Conservation (phyloP, 2,329 filamentous ascomycete species). For the Exophiala xenobiotica region DNA sequence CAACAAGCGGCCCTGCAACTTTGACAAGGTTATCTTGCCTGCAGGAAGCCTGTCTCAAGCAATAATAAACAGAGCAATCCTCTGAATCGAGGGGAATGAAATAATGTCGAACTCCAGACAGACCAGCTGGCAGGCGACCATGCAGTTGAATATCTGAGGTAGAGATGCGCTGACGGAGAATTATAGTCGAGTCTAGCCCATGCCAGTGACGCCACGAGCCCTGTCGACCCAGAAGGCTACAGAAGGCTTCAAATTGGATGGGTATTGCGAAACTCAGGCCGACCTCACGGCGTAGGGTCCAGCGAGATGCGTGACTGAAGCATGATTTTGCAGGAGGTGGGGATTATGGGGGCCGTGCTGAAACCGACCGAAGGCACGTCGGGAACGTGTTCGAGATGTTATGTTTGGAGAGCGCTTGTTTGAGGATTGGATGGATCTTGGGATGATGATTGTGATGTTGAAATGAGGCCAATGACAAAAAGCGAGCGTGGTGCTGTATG, state of each 20-base stretch:
- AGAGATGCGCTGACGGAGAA: constrained; percentile 2
- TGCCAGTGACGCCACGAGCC: constrained; percentile 10
- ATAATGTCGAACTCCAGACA: no score
- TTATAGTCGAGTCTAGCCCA: constrained; percentile 13
- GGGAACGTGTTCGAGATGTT: constrained; percentile 3
- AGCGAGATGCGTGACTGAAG: constrained; percentile 2
- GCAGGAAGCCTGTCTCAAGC: background rate
- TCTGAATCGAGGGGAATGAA: no score
- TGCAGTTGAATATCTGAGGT: constrained; percentile 4
- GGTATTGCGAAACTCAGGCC: constrained; percentile 21
- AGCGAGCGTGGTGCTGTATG: constrained; percentile 2
- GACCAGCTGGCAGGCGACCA: constrained; percentile 11
- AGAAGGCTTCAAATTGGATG: constrained; percentile 15
- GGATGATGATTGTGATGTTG: constrained; percentile 1
- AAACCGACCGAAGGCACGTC: constrained; percentile 16
- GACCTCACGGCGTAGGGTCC: constrained; percentile 12
- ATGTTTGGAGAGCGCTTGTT: constrained; percentile 14
- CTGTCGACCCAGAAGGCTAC: constrained; percentile 3
- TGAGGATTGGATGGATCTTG: constrained; percentile 16
- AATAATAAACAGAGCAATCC: no score
- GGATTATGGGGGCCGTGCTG: constrained; percentile 7
- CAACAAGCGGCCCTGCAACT: background rate
- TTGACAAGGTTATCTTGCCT: background rate
- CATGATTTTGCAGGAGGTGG: constrained; percentile 4
- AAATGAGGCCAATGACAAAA: constrained; percentile 13